Base-by-base conservation (phyloP, 2,329 filamentous ascomycete genomes). In the Aureobasidium subglaciale region DNA sequence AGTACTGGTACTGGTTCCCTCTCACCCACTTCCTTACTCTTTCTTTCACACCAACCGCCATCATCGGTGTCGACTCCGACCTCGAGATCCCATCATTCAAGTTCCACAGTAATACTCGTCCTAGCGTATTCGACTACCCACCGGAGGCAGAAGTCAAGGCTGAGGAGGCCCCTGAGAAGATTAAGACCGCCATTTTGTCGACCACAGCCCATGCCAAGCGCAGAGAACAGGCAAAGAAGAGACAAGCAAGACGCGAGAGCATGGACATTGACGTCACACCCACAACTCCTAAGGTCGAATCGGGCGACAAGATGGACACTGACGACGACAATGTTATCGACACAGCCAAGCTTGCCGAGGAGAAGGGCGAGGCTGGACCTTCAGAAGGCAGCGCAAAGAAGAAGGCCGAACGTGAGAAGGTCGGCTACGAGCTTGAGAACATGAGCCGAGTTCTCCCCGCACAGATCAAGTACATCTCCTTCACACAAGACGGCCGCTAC, bases 1-100 rank as follows among this genome's bases (percentile, higher is more conserved):
- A 99, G 71, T 99, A 99, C 77, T 99, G 93, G 93, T 99, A 99
- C 77, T 99, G 93, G 93, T 99, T 99, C 82, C 93, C 93, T 58
- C 87, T 97, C 65, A 95, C 93, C 27, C 93, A 99, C 73, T 99
- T 99, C 83, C 72, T 99, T 57, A 95, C 92, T 0, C 79, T 99
- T 59, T 91, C 90, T 66, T 97, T 99, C 74, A 90, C 89, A n/a
- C 93, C 93, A 1, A 99, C 95, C 1, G 88, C 93, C 1, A 88
- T 99, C 67, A 96, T 97, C 64, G 92, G 88, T 58, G 83, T 99
- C 24, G 91, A 99, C 68, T 87, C 95, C 67, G 89, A 96, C 67
- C 80, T 99, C 13, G 90, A 96, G 65, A 90, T 96, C 55, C 90
- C 95, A 18, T 86, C 85, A 68, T 91, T 96, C 82, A 95, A 95